Percentiles rank a stretch among this genome's conserved stretches.
Conservation (phyloP, 2,329 filamentous ascomycete species). For the Endothia cerciana region DNA sequence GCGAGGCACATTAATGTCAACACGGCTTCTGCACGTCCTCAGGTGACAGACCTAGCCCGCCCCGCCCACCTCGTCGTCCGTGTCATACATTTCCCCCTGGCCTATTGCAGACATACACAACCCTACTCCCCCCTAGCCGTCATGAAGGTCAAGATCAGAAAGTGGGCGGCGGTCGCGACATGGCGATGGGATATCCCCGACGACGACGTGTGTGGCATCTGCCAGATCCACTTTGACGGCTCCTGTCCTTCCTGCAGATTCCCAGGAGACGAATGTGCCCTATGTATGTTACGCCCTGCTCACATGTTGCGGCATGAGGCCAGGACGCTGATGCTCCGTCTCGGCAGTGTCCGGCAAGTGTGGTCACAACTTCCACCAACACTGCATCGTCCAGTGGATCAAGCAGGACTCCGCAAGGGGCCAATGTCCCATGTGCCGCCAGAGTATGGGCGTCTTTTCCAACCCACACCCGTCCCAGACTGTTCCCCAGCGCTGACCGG, state of each 20-base stretch:
- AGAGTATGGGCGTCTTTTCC: conserved; percentile 65
- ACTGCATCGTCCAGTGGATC: conserved; percentile 96
- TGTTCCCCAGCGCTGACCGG: not conserved
- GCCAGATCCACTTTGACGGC: conserved; percentile 95
- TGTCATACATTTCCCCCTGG: too few relatives aligned
- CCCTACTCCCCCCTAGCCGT: not conserved
- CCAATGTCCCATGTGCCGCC: conserved; percentile 96
- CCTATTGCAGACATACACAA: conserved; percentile 1
- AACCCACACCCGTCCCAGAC: not conserved
- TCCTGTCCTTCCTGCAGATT: conserved; percentile 98
- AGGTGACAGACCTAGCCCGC: too few relatives aligned
- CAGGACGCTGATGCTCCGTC: not conserved
- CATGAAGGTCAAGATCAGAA: conserved; percentile 95
- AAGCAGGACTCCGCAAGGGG: conserved; percentile 92
- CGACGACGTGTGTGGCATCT: conserved; percentile 98
- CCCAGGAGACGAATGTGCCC: conserved; percentile 91
- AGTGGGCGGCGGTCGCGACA: conserved; percentile 92
- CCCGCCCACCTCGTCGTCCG: too few relatives aligned
- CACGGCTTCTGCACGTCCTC: too few relatives aligned
- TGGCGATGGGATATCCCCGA: conserved; percentile 98
- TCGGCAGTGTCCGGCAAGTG: conserved; percentile 87
- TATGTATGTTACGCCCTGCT: conserved; percentile 66
- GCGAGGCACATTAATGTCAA: too few relatives aligned
- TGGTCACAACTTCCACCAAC: conserved; percentile 98
- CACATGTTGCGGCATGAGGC: too few relatives aligned